A percentile compares a stretch with the other conserved stretches of the same genome.
Conservation (phyloP, 148 eudicot genomes). For the Dysphania ambrosioides region DNA sequence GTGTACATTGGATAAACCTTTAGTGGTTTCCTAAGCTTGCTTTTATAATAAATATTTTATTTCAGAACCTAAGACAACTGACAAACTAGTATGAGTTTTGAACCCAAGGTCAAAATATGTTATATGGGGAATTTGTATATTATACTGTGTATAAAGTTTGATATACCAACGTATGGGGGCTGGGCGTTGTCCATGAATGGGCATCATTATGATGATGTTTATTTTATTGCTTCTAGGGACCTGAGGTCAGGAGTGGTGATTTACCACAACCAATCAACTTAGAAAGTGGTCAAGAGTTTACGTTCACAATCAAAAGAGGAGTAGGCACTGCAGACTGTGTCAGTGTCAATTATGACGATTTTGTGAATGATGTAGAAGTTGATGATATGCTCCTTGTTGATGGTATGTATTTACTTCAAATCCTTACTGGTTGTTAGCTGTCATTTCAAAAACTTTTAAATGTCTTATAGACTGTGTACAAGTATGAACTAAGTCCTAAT, state of each 20-base stretch:
- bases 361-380: conserved; percentile 93
- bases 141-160: neutral
- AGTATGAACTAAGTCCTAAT: neutral
- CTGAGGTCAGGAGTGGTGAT: conserved; percentile 99
- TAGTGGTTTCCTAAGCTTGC: no score
- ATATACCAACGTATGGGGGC: neutral
- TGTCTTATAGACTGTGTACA: neutral
- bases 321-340: conserved; percentile 84
- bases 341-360: conserved; percentile 98
- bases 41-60: no score
- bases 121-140: neutral
- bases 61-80: no score
- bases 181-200: neutral
- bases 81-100: neutral
- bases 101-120: no score
- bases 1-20: no score
- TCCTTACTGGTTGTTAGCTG: neutral
- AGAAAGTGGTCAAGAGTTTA: conserved; percentile 77
- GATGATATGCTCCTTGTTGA: conserved; percentile 98
- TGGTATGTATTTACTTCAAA: conserved; percentile 43
- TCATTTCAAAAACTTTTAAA: neutral
- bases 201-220: conserved; percentile 3
- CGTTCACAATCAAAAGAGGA: conserved; percentile 91
- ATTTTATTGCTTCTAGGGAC: conserved; percentile 59
- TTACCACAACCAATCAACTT: conserved; percentile 92